Base-by-base conservation (phyloP, 768 basidiomycete species). In the Aureoboletus auriporus region DNA sequence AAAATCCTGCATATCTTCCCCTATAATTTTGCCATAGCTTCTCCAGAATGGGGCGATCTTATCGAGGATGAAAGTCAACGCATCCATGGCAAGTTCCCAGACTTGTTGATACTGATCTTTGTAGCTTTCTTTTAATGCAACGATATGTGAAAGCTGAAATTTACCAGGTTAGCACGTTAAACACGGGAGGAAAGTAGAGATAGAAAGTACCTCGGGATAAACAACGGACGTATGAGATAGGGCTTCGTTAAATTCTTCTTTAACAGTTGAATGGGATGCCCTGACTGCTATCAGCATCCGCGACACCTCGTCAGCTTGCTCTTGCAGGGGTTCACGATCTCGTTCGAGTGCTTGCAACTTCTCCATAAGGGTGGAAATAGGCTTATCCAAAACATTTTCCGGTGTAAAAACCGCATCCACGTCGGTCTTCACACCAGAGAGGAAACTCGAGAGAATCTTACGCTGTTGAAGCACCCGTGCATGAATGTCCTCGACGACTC, bases 31-130 rank as follows among this genome's bases (percentile, higher is more conserved):
- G 44, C 88, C 88, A 51, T 89, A 88, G 30, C 76, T 86, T 52
- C 87, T 74, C 88, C 88, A 89, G 59, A 90, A 79, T 0, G 88
- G 88, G 1, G 87, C 80, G 12, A 89, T 82, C 3, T 80, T 83
- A 57, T 89, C 87, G 38, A 90, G 72, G 42, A 89, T 66, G 47
- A 90, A 75, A 0, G 88, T 89, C 46, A 89, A 70, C 0, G 81
- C 82, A 49, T 88, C 84, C 77, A 89, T 83, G 14, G 83, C 88
- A 47, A 89, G 70, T 52, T 89, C 87, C 86, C 86, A 90, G 44
- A 90, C 65, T 53, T 87, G 84, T 55, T 89, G 85, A 54, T 87
- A 89, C 49, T 83, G 83, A 58, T 89, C 84, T 56, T 78, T 79
- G 65, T 89, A 89, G 58, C 81, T 86, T 66, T 89, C 87, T 60